phyloP scores from a whole-genome alignment of 176 grass and related monocot genomes.

The Rhynchospora breviuscula region DNA sequence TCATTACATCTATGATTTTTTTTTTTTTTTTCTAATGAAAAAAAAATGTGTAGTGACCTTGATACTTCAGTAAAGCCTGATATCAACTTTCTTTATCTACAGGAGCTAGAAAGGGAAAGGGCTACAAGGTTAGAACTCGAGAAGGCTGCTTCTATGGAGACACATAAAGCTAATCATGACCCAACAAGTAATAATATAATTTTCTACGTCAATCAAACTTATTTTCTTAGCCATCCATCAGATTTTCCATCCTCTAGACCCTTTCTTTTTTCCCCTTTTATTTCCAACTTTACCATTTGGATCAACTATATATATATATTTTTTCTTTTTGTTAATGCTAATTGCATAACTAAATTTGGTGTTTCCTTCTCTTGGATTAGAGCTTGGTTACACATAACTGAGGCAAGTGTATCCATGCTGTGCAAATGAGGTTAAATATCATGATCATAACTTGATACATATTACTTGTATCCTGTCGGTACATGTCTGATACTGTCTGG shows the following conservation, averaged over 20 bases:
- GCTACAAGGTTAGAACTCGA: slow-evolving; percentile 70
- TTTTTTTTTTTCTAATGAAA: background rate
- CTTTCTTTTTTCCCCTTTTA: background rate
- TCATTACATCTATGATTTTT: background rate
- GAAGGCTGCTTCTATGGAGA: slow-evolving; percentile 52
- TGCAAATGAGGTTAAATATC: background rate
- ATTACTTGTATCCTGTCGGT: background rate
- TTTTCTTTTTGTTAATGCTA: background rate
- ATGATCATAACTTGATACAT: background rate
- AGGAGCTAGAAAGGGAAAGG: slow-evolving; percentile 95
- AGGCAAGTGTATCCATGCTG: background rate
- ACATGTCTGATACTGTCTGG: background rate
- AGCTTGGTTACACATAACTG: background rate
- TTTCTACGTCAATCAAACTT: slow-evolving; percentile 3
- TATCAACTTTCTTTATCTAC: slow-evolving; percentile 19
- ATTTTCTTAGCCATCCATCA: background rate
- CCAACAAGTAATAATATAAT: slow-evolving; percentile 42
- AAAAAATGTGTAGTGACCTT: background rate
- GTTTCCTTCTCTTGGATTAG: background rate
- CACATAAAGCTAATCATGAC: slow-evolving; percentile 55
- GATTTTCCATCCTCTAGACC: background rate
- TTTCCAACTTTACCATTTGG: background rate
- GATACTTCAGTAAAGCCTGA: slow-evolving; percentile 11
- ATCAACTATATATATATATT: background rate
- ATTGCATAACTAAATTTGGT: background rate